Evolutionary conservation across 176 grass and related monocot species (phyloP).

Genomic region (Phragmites australis): DNA sequence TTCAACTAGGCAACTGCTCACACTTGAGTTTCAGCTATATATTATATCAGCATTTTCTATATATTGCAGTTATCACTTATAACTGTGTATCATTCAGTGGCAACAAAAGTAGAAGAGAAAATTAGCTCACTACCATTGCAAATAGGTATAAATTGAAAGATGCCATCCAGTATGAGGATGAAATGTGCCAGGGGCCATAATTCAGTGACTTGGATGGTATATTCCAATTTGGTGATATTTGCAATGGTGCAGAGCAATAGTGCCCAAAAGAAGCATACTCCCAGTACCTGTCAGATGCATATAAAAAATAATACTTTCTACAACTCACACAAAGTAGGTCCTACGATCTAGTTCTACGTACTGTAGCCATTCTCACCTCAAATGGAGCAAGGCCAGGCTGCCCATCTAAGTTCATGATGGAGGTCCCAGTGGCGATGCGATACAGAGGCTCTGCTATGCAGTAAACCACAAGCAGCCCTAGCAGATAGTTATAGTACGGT

Average conservation of each 20-base stretch:
- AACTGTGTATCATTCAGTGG: background rate
- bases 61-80: conserved; percentile 5
- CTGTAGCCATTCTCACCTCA: conserved; percentile 55
- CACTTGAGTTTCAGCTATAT: conserved; percentile 10
- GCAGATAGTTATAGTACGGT: conserved; percentile 74
- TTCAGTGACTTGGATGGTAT: background rate
- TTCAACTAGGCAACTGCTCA: background rate
- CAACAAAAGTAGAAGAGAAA: conserved; percentile 22
- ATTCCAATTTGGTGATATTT: background rate
- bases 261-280: background rate
- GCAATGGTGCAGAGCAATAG: background rate
- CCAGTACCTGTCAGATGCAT: conserved; percentile 1
- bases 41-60: background rate
- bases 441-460: conserved; percentile 68
- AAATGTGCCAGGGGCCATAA: background rate
- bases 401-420: conserved; percentile 82
- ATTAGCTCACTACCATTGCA: background rate
- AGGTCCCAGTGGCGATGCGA: conserved; percentile 60
- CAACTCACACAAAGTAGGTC: background rate
- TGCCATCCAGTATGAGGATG: too few species aligned
- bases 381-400: conserved; percentile 72
- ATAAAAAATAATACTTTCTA: background rate
- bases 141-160: background rate
- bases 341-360: background rate
- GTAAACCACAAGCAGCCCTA: conserved; percentile 55